Percentiles rank a stretch among this genome's conserved stretches.
Conservation (phyloP, 2,329 filamentous ascomycete species). For the Sporothrix brasiliensis region DNA sequence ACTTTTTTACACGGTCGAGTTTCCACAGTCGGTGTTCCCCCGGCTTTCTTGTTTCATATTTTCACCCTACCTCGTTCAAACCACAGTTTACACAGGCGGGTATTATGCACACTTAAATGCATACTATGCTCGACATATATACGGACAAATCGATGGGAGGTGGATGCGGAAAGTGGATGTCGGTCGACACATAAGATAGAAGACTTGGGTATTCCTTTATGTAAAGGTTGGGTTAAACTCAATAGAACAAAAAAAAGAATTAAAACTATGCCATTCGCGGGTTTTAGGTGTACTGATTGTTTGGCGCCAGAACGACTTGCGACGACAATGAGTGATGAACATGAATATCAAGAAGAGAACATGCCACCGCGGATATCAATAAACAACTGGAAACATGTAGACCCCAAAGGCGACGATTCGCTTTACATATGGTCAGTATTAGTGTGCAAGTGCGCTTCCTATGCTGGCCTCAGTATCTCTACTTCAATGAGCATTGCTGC, state of each 20-base stretch:
- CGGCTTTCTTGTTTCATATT: slow-evolving; percentile 11
- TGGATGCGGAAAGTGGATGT: neutral
- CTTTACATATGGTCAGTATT: no score
- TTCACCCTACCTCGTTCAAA: slow-evolving; percentile 1
- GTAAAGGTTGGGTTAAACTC: slow-evolving; percentile 24
- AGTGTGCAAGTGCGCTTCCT: no score
- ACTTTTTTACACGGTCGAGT: slow-evolving; percentile 1
- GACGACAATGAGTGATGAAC: neutral
- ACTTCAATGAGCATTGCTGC: neutral
- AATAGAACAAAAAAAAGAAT: slow-evolving; percentile 31
- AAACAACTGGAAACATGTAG: neutral
- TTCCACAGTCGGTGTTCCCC: neutral
- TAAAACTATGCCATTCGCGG: slow-evolving; percentile 19
- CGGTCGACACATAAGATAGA: neutral
- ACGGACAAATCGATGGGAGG: slow-evolving; percentile 6
- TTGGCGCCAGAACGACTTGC: neutral
- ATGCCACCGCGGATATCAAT: neutral
- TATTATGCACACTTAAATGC: neutral
- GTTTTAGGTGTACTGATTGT: neutral
- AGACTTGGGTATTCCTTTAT: slow-evolving; percentile 22
- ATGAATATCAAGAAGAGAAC: neutral
- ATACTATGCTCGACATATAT: slow-evolving; percentile 11
- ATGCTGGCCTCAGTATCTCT: neutral
- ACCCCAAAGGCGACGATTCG: no score
- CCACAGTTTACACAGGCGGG: slow-evolving; percentile 1